phyloP scores from a whole-genome alignment of 805 yeast species.

The Candida peoriensis region DNA sequence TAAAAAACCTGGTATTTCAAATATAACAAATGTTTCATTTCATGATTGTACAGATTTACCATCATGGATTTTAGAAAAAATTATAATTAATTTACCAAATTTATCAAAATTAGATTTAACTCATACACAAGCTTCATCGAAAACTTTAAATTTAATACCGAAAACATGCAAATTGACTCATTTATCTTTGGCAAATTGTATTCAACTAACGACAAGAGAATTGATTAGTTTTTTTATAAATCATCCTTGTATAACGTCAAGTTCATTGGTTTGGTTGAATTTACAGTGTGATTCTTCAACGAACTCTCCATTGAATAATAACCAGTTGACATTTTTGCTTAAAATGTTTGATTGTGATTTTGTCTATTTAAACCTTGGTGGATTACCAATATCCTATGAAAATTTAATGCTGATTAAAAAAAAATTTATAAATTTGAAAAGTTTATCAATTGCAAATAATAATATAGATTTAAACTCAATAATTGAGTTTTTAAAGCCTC shows the following conservation, averaged over 20 bases:
- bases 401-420: constrained; percentile 34
- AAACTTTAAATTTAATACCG: constrained; percentile 52
- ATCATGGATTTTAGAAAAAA: constrained; percentile 44
- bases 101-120: constrained; percentile 71
- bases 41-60: constrained; percentile 86
- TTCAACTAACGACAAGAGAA: constrained; percentile 67
- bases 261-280: constrained; percentile 59
- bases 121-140: constrained; percentile 71
- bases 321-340: constrained; percentile 42
- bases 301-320: constrained; percentile 51
- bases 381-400: constrained; percentile 46
- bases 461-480: constrained; percentile 29
- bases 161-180: constrained; percentile 61
- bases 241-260: constrained; percentile 56
- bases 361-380: constrained; percentile 55
- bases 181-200: constrained; percentile 60
- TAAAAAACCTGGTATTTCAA: constrained; percentile 15
- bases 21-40: constrained; percentile 48
- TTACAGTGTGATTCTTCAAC: constrained; percentile 60
- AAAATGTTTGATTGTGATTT: constrained; percentile 35
- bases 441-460: constrained; percentile 31
- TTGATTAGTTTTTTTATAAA: constrained; percentile 61
- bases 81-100: constrained; percentile 52
- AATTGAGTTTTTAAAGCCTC: constrained; percentile 27
- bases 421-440: constrained; percentile 33